Evolutionary conservation across 352 stramenopile genomes (phyloP), one percentile per base, ranked within the genome.

Genomic region (Pythium periplocum): DNA sequence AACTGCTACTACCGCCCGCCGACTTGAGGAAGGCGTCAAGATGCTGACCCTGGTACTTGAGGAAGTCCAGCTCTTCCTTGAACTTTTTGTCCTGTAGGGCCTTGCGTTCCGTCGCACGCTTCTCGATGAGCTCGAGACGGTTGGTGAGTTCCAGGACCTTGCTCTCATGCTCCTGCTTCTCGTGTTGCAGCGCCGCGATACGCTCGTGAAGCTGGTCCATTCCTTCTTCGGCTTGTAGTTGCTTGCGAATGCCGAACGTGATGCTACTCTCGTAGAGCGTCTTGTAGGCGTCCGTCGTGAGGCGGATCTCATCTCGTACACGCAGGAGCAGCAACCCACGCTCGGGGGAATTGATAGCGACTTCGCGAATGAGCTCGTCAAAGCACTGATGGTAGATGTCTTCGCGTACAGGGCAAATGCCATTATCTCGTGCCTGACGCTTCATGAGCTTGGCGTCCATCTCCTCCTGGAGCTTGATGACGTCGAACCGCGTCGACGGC

Each of bases 221-320:
- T 31, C 93, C 93, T 6, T 97, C 86, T 61, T 98, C 93, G 12
- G 87, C 90, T 54, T 96, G 87, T 41, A 98, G 62, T 65, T 97
- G 90, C 68, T 98, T 98, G 59, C 90, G 87, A 5, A 98, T 84
- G 17, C 91, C 92, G 55, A 98, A 98, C 10, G 78, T 93, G 12
- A 98, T 84, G 67, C 77, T 95, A 64, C 80, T 96, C 57, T 97
- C 90, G 66, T 97, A 98, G 30, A 98, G 69, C 32, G 87, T 97
- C 69, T 98, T 97, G 80, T 98, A 98, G 3, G 93, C 93, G 54
- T 98, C 93, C 7, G 95, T 96, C 0, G 92, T 97, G 63, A 98
- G 93, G 33, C 83, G 80, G 30, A 97, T 87, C 64, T 98, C 93
- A 74, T 98, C 91, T 5, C 91, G 81, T 31, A 96, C 83, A n/a